These are phyloP conservation scores for Hypoxylon lienhwacheense DNA, from an alignment of 495 filamentous ascomycete genomes.

Conservation along the genomic window DNA sequence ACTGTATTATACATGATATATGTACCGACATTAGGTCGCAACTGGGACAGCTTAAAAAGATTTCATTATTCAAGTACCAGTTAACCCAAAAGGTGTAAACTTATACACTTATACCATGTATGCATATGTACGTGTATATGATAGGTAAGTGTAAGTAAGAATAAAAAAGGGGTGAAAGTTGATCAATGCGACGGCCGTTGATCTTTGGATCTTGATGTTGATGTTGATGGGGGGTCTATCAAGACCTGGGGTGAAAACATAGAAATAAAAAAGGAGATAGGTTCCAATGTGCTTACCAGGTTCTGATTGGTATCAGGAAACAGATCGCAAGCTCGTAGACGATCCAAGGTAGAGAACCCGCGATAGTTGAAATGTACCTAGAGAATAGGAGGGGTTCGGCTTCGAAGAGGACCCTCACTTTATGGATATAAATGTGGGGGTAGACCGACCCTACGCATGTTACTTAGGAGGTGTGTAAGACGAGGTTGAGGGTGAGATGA, in stretches of 20 bases:
- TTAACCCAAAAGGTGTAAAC: too few species aligned
- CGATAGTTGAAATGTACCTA: constrained; percentile 4
- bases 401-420: constrained; percentile 13
- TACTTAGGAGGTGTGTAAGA: constrained; percentile 17
- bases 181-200: too few species aligned
- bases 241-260: constrained; percentile 14
- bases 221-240: neutral
- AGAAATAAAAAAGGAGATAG: constrained; percentile 5
- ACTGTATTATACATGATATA: too few species aligned
- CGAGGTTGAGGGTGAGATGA: neutral
- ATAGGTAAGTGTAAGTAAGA: too few species aligned
- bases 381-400: constrained; percentile 14
- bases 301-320: constrained; percentile 27
- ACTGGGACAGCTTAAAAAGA: too few species aligned
- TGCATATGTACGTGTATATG: too few species aligned
- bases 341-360: constrained; percentile 11
- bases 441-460: too few species aligned
- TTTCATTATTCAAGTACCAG: too few species aligned
- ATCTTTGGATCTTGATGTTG: too few species aligned
- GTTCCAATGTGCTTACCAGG: constrained; percentile 25
- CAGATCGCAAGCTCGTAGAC: constrained; percentile 30
- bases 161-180: too few species aligned
- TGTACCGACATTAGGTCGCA: too few species aligned
- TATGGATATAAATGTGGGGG: constrained; percentile 32
- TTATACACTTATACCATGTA: too few species aligned